phyloP scores from a whole-genome alignment of 257 asterid genomes.

The Scutellaria galericulata region DNA sequence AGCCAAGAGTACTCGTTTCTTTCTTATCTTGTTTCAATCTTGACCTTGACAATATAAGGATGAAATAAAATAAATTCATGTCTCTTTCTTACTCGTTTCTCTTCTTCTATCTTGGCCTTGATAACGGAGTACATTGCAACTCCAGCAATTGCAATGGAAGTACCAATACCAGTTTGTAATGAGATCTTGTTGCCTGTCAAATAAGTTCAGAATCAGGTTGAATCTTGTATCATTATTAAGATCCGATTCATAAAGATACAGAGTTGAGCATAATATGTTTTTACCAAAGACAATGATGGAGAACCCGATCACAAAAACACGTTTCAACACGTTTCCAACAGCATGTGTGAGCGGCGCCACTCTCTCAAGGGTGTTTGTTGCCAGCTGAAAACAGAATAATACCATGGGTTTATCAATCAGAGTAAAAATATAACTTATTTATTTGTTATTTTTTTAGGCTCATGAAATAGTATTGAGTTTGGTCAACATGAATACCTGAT shows the following conservation, averaged over 20 bases:
- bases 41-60: no score
- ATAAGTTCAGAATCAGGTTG: background rate
- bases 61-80: no score
- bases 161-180: conserved; percentile 96
- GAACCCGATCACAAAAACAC: conserved; percentile 98
- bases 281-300: conserved; percentile 89
- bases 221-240: background rate
- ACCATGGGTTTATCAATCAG: no score
- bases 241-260: background rate
- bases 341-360: conserved; percentile 99
- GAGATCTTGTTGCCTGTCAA: conserved; percentile 88
- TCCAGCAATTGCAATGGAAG: conserved; percentile 90
- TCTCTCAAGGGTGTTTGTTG: conserved; percentile 99
- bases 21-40: no score
- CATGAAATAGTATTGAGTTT: no score
- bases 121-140: conserved; percentile 93
- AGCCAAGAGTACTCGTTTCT: no score
- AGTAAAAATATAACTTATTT: no score
- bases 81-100: conserved; percentile 74
- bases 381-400: conserved; percentile 58
- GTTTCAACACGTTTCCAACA: conserved; percentile 97
- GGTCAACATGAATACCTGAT: conserved; percentile 56
- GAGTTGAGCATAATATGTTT: background rate
- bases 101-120: conserved; percentile 99
- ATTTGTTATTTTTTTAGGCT: no score